A percentile compares a stretch with the other conserved stretches of the same genome.
Conservation (phyloP, 163 green algal genomes). For the Chlorella variabilis region DNA sequence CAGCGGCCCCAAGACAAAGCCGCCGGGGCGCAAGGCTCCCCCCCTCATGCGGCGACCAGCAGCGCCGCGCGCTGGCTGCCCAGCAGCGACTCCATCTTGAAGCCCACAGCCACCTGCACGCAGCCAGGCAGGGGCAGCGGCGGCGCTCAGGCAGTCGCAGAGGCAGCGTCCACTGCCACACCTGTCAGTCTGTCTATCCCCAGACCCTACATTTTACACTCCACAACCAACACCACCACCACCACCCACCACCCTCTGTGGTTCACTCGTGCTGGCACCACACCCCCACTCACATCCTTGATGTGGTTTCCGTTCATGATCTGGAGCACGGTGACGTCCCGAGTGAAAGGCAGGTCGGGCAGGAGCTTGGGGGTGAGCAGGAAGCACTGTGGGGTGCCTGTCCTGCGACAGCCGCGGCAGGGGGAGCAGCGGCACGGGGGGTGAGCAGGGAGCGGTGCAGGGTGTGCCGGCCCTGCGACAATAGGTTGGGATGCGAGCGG, state of each 20-base stretch:
- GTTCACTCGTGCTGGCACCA: no score
- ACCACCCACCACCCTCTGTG: no score
- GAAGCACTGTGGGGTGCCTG: conserved; percentile 91
- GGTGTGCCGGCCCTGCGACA: no score
- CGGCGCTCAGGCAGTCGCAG: no score
- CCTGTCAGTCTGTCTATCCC: no score
- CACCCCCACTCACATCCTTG: not conserved
- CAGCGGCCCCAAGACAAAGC: no score
- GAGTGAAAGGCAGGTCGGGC: conserved; percentile 79
- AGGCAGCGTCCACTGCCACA: not conserved
- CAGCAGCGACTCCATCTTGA: conserved; percentile 28
- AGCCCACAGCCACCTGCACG: conserved; percentile 9
- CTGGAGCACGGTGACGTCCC: conserved; percentile 81
- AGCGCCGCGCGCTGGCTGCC: conserved; percentile 22
- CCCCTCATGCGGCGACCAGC: conserved; percentile 11
- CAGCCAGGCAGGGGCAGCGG: no score
- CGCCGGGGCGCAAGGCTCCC: no score
- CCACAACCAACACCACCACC: no score
- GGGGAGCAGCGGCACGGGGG: not conserved
- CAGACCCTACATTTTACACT: no score
- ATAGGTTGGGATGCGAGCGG: no score
- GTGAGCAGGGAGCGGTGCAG: no score
- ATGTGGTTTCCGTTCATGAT: conserved; percentile 83
- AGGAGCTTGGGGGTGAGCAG: conserved; percentile 99
- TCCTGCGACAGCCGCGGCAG: conserved; percentile 52